These are phyloP conservation scores for Debaryomyces tyrocola DNA, from an alignment of 805 yeast genomes.

Conservation along the genomic window DNA sequence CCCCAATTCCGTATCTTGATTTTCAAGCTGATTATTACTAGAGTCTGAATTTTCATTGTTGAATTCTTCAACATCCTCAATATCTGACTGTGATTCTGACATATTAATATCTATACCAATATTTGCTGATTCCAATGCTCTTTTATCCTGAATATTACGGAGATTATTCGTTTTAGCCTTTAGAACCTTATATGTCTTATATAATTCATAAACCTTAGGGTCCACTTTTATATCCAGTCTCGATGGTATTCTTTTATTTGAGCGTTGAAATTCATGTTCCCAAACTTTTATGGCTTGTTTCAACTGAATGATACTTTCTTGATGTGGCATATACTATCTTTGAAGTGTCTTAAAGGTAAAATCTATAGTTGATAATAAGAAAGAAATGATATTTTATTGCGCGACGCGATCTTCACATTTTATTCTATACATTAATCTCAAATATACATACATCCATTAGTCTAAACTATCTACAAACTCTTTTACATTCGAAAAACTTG, in stretches of 20 bases:
- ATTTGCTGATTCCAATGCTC: not conserved
- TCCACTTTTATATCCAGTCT: constrained; percentile 35
- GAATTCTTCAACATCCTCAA: not conserved
- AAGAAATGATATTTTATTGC: not conserved
- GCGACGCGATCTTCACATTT: not conserved
- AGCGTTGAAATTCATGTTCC: constrained; percentile 35
- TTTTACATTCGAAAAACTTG: constrained; percentile 4
- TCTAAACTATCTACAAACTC: constrained; percentile 9
- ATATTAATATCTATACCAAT: constrained; percentile 4
- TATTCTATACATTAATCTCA: not conserved
- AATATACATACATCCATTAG: not conserved
- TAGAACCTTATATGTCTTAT: constrained; percentile 28
- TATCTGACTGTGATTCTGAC: not conserved
- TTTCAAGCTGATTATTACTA: not conserved
- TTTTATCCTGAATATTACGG: not conserved
- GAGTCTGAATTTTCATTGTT: not conserved
- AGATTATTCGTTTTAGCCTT: constrained; percentile 6
- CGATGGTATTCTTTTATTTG: constrained; percentile 29
- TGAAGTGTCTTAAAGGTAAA: not conserved
- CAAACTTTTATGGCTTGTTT: constrained; percentile 37
- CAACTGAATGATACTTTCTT: constrained; percentile 12
- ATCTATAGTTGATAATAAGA: not conserved
- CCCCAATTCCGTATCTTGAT: constrained; percentile 50
- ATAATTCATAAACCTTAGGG: constrained; percentile 26
- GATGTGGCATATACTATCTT: constrained; percentile 7